These are phyloP conservation scores for Coprinopsis sp. DNA, from an alignment of 768 basidiomycete species.

Conservation along the genomic window DNA sequence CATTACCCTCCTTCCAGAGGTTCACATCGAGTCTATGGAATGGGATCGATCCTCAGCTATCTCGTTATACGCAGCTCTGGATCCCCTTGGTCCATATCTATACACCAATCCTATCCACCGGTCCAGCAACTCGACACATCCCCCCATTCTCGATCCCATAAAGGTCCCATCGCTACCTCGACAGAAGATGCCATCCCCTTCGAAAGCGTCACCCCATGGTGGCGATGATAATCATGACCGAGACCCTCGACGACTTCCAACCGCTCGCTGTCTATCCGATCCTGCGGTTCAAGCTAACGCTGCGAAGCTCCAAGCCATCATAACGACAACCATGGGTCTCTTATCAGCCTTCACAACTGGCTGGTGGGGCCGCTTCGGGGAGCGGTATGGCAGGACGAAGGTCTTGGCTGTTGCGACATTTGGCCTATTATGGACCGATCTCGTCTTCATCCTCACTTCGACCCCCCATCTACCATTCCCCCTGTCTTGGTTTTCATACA, in stretches of 20 bases:
- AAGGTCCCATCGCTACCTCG: slow-evolving; percentile 2
- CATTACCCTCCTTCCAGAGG: slow-evolving; percentile 3
- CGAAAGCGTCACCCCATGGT: not conserved
- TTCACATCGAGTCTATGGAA: not conserved
- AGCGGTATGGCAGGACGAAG: slow-evolving; percentile 71
- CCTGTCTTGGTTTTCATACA: slow-evolving; percentile 28
- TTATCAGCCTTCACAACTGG: slow-evolving; percentile 82
- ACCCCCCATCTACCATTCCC: slow-evolving; percentile 48
- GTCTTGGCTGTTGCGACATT: slow-evolving; percentile 69
- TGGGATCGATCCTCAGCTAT: slow-evolving; percentile 5
- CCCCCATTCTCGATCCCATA: not conserved
- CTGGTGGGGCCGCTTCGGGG: slow-evolving; percentile 86
- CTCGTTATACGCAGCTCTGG: slow-evolving; percentile 10
- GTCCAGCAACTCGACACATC: not conserved
- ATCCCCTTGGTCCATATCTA: slow-evolving; percentile 24
- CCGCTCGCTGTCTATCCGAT: slow-evolving; percentile 32
- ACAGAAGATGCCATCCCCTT: slow-evolving; percentile 9
- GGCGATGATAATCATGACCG: slow-evolving; percentile 22
- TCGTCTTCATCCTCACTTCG: slow-evolving; percentile 80
- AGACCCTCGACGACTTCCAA: slow-evolving; percentile 25
- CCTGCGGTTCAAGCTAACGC: slow-evolving; percentile 68
- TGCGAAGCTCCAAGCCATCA: slow-evolving; percentile 66
- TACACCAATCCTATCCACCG: slow-evolving; percentile 14
- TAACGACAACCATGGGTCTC: slow-evolving; percentile 75
- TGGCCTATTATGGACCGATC: slow-evolving; percentile 55